Evolutionary conservation across 768 basidiomycete genomes (phyloP).

Genomic region (Podaxis sp.): DNA sequence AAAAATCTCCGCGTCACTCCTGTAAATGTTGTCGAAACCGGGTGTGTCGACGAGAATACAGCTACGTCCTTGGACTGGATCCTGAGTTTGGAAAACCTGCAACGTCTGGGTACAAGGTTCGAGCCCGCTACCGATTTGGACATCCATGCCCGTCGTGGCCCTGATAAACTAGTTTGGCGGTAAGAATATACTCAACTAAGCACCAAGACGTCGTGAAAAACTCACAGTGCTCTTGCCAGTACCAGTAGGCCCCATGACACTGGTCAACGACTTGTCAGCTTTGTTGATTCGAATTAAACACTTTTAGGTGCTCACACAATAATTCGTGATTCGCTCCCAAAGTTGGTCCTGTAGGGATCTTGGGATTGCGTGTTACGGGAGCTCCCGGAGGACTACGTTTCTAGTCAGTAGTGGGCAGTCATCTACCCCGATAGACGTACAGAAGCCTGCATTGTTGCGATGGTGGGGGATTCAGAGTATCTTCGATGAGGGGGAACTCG

Average conservation of each 20-base stretch:
- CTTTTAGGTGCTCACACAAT: no score
- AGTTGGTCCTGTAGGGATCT: no score
- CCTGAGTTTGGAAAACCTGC: slow-evolving; percentile 5
- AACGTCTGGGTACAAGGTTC: no score
- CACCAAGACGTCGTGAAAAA: neutral
- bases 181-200: neutral
- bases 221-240: slow-evolving; percentile 18
- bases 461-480: no score
- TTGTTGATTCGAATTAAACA: neutral
- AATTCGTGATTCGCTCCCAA: no score
- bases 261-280: neutral
- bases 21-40: slow-evolving; percentile 26
- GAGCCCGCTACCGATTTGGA: neutral
- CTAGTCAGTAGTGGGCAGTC: no score
- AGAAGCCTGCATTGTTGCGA: no score
- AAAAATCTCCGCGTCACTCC: slow-evolving; percentile 23
- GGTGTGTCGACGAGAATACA: slow-evolving; percentile 25
- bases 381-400: no score
- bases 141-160: slow-evolving; percentile 20
- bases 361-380: no score
- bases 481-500: no score
- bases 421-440: no score
- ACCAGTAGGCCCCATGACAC: slow-evolving; percentile 19
- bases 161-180: slow-evolving; percentile 25
- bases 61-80: slow-evolving; percentile 20